Evolutionary conservation across 2,329 filamentous ascomycete genomes (phyloP).

Genomic region (Nigrospora sphaerica): DNA sequence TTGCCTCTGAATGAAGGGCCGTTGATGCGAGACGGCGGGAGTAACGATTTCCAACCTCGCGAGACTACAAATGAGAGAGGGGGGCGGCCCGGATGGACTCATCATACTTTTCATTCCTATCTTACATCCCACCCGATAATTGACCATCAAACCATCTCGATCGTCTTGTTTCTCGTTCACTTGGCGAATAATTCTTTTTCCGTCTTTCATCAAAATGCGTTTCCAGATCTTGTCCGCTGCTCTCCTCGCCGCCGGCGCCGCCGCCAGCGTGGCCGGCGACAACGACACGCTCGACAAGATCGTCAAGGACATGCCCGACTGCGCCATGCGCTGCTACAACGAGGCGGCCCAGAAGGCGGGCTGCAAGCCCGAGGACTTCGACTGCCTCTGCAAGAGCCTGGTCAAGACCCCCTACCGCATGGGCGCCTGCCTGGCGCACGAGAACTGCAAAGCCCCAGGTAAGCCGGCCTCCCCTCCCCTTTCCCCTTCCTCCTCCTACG

Average conservation of each 20-base stretch:
- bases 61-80: too few relatives aligned
- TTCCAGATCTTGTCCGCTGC: neutral
- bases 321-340: neutral
- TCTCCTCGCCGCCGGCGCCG: neutral
- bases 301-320: neutral
- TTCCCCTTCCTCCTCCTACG: neutral
- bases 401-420: neutral
- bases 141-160: too few relatives aligned
- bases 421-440: neutral
- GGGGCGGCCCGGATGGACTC: too few relatives aligned
- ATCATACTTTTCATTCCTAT: too few relatives aligned
- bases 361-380: neutral
- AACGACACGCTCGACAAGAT: neutral
- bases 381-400: neutral
- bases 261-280: neutral
- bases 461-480: neutral
- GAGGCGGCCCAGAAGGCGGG: neutral
- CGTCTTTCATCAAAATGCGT: neutral
- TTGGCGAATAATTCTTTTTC: fast-evolving
- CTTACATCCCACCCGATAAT: too few relatives aligned
- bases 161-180: too few relatives aligned
- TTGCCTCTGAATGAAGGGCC: too few relatives aligned
- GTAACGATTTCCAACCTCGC: too few relatives aligned
- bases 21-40: too few relatives aligned
- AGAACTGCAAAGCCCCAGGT: neutral